Percentiles rank a stretch among this genome's conserved stretches.
These are phyloP conservation scores for Globisporangium paroecandrum DNA, from an alignment of 352 stramenopile species.

Conservation along the genomic window DNA sequence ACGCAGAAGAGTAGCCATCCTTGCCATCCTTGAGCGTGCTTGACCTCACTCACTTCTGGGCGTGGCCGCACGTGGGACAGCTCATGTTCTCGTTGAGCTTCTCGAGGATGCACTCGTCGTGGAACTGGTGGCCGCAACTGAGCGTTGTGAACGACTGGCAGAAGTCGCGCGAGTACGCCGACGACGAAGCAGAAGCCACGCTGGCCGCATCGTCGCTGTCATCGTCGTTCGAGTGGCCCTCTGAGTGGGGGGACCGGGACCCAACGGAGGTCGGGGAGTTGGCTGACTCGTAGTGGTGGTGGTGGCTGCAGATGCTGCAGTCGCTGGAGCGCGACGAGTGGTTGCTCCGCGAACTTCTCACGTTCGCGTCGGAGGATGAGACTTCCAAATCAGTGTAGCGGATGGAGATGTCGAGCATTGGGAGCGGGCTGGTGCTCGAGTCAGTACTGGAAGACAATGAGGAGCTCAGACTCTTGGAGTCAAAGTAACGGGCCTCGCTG, in stretches of 20 bases:
- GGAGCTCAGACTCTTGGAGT: not conserved
- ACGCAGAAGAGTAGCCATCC: not conserved
- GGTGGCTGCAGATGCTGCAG: not conserved
- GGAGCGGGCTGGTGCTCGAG: not conserved
- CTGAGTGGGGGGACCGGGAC: not conserved
- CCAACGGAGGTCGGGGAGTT: not conserved
- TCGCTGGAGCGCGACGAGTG: conserved; percentile 2
- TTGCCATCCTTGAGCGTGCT: too few relatives aligned
- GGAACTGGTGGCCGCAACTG: conserved; percentile 58
- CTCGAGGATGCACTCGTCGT: conserved; percentile 62
- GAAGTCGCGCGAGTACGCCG: not conserved
- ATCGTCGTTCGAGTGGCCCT: not conserved
- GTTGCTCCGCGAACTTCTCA: not conserved
- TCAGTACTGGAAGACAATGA: not conserved
- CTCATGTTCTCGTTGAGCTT: conserved; percentile 55
- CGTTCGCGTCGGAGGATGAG: not conserved
- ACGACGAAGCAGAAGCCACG: not conserved
- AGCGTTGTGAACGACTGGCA: conserved; percentile 41
- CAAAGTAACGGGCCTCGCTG: conserved; percentile 1
- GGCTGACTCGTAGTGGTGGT: not conserved
- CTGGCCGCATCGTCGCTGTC: not conserved
- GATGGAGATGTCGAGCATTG: not conserved
- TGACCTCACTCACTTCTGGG: not conserved
- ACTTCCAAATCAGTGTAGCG: not conserved
- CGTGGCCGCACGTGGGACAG: conserved; percentile 45